Conservation (phyloP, 371 early-diverging fungal species). For the Mortierella sp. region DNA sequence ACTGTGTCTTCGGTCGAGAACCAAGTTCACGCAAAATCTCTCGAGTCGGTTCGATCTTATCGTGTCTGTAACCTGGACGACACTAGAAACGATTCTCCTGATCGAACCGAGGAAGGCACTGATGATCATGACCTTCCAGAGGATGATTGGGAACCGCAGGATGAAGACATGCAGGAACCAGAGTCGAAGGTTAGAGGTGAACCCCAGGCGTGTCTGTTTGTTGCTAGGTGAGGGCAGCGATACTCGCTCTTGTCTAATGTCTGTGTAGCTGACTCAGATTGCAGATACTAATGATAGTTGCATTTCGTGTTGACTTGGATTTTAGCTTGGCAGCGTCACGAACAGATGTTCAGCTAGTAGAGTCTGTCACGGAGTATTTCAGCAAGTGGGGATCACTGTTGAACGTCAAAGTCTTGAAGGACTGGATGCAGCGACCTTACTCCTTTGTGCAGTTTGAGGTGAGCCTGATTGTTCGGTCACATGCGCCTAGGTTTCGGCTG, state of each 20-base stretch:
- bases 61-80: neutral
- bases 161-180: neutral
- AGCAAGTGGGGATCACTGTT: conserved; percentile 72
- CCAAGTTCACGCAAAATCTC: neutral
- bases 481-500: neutral
- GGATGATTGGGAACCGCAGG: neutral
- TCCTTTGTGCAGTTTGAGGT: conserved; percentile 88
- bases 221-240: conserved; percentile 59
- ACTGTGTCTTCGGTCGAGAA: neutral
- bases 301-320: neutral
- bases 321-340: conserved; percentile 65
- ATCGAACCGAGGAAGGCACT: neutral
- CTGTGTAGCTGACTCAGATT: neutral
- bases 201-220: conserved; percentile 67
- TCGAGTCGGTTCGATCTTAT: neutral
- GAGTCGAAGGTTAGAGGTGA: conserved; percentile 19
- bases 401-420: conserved; percentile 83
- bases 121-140: neutral
- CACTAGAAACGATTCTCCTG: neutral
- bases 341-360: conserved; percentile 68
- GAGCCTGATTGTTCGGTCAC: no score
- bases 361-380: conserved; percentile 74
- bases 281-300: no score
- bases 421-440: conserved; percentile 84
- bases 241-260: no score